A percentile compares a stretch with the other conserved stretches of the same genome.
Conservation (phyloP, 2,329 filamentous ascomycete genomes). For the Chaetomiaceae sp. region DNA sequence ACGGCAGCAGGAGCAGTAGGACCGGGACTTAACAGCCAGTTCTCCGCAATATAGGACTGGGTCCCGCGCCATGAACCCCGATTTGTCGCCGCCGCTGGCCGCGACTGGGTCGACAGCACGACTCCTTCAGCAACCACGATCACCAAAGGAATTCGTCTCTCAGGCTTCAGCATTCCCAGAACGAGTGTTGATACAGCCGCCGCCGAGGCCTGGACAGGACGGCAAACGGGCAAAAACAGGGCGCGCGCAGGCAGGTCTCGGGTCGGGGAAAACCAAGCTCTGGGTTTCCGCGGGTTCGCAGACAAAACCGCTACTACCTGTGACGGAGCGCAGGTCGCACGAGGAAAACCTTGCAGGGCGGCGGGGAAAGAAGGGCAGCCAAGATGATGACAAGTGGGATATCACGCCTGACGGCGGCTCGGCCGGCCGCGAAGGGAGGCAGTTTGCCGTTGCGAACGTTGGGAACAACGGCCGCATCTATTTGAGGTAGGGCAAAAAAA, state of each 20-base stretch:
- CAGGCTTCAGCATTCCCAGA: slow-evolving; percentile 17
- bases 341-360: slow-evolving; percentile 35
- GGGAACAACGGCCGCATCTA: slow-evolving; percentile 81
- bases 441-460: slow-evolving; percentile 77
- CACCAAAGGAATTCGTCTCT: slow-evolving; percentile 12
- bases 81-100: slow-evolving; percentile 20
- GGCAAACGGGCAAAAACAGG: slow-evolving; percentile 22
- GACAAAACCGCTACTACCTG: slow-evolving; percentile 41
- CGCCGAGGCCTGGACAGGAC: slow-evolving; percentile 23
- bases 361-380: slow-evolving; percentile 47
- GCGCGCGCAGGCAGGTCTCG: slow-evolving; percentile 14
- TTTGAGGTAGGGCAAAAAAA: slow-evolving; percentile 53
- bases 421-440: slow-evolving; percentile 60
- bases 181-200: slow-evolving; percentile 15
- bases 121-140: slow-evolving; percentile 19
- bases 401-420: slow-evolving; percentile 58
- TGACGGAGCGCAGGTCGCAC: slow-evolving; percentile 44
- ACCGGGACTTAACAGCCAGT: slow-evolving; percentile 15
- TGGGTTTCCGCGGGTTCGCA: slow-evolving; percentile 27
- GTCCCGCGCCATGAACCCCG: slow-evolving; percentile 23
- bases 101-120: slow-evolving; percentile 18
- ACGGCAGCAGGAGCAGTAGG: slow-evolving; percentile 18
- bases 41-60: slow-evolving; percentile 16
- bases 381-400: slow-evolving; percentile 54
- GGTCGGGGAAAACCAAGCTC: slow-evolving; percentile 27